Percentiles rank a stretch among this genome's conserved stretches.
phyloP scores from a whole-genome alignment of 768 basidiomycete species.

The Boletus fagicola region DNA sequence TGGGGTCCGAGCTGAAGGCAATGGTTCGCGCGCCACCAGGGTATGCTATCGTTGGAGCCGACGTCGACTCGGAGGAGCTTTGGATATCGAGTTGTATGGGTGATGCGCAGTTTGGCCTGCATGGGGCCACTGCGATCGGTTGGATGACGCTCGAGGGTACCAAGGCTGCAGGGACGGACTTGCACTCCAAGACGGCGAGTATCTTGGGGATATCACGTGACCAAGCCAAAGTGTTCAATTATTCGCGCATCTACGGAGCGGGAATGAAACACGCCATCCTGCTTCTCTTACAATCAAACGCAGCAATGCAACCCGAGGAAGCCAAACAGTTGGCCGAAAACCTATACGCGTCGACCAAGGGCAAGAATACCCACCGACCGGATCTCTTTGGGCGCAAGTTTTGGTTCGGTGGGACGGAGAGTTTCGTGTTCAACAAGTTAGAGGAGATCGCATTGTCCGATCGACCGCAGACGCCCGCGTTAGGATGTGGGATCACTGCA shows the following conservation, averaged over 20 bases:
- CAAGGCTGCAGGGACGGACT: slow-evolving; percentile 89
- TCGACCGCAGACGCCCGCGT: slow-evolving; percentile 84
- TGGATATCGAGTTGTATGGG: slow-evolving; percentile 99
- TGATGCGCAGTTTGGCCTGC: slow-evolving; percentile 94
- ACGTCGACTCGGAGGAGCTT: slow-evolving; percentile 97
- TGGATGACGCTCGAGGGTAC: slow-evolving; percentile 99
- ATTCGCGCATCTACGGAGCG: slow-evolving; percentile 98
- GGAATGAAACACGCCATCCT: slow-evolving; percentile 92
- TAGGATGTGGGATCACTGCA: slow-evolving; percentile 91
- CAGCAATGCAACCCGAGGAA: slow-evolving; percentile 71
- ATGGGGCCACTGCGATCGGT: slow-evolving; percentile 94
- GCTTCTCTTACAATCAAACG: slow-evolving; percentile 80
- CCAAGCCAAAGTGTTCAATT: slow-evolving; percentile 98
- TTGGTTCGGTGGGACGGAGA: slow-evolving; percentile 97
- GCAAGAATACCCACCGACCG: slow-evolving; percentile 74
- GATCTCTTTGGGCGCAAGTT: slow-evolving; percentile 81
- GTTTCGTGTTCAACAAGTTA: slow-evolving; percentile 95
- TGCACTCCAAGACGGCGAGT: slow-evolving; percentile 93
- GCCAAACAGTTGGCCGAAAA: slow-evolving; percentile 81
- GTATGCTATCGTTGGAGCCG: slow-evolving; percentile 93
- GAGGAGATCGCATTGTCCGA: slow-evolving; percentile 91
- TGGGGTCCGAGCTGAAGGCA: slow-evolving; percentile 97
- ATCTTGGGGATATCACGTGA: slow-evolving; percentile 93
- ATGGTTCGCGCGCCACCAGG: slow-evolving; percentile 95
- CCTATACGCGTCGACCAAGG: slow-evolving; percentile 91